Conservation (phyloP, 2,329 filamentous ascomycete genomes). For the Aspergillus sp. region DNA sequence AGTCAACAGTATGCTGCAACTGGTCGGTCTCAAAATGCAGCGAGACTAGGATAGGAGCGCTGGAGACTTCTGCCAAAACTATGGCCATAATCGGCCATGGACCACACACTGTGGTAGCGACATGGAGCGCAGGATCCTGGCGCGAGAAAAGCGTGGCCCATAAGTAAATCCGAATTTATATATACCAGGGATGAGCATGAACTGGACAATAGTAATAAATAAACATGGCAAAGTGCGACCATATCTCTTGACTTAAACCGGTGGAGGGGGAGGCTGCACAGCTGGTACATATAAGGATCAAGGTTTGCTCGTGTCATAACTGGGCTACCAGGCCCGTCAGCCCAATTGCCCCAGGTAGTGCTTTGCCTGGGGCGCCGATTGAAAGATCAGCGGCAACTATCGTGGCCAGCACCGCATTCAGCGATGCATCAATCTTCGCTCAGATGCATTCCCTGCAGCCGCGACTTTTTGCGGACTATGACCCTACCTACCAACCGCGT, state of each 20-base stretch:
- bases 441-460: neutral
- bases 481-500: neutral
- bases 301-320: neutral
- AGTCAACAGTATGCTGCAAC: neutral
- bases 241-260: neutral
- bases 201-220: neutral
- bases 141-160: neutral
- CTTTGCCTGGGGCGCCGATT: neutral
- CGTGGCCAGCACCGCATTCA: neutral
- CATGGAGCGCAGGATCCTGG: neutral
- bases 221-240: neutral
- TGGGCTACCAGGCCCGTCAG: neutral
- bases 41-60: neutral
- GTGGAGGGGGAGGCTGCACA: neutral
- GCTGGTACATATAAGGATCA: neutral
- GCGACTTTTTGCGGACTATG: constrained; percentile 1
- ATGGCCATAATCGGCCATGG: neutral
- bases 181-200: neutral
- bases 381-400: constrained; percentile 1
- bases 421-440: neutral
- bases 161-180: neutral
- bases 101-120: neutral
- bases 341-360: neutral
- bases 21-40: neutral
- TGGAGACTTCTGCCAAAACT: neutral